phyloP scores from a whole-genome alignment of 108 stramenopile genomes.

The Skeletonema tropicum region DNA sequence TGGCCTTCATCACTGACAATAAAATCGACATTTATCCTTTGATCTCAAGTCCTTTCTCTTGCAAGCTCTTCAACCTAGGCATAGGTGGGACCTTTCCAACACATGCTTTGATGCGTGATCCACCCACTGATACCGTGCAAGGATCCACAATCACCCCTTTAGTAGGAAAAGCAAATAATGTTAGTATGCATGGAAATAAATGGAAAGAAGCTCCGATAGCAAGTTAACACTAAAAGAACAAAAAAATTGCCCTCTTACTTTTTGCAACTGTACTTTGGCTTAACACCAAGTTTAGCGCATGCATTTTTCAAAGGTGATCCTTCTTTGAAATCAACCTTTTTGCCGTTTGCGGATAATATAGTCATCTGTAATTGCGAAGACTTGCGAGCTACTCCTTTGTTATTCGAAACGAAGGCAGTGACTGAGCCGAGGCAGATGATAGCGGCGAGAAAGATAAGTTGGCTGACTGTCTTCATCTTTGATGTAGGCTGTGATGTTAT shows the following conservation, averaged over 20 bases:
- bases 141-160: constrained; percentile 84
- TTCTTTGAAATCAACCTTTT: constrained; percentile 74
- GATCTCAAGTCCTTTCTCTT: constrained; percentile 85
- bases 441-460: constrained; percentile 1
- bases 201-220: background rate
- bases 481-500: too few relatives aligned
- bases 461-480: background rate
- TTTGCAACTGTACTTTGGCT: constrained; percentile 83
- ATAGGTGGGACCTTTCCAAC: constrained; percentile 85
- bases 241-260: constrained; percentile 55
- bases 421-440: background rate
- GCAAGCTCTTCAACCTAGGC: constrained; percentile 78
- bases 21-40: constrained; percentile 24
- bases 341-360: constrained; percentile 57
- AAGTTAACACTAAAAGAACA: background rate
- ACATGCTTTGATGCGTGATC: constrained; percentile 77
- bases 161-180: background rate
- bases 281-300: constrained; percentile 70
- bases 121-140: constrained; percentile 79
- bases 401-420: constrained; percentile 4
- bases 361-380: constrained; percentile 66
- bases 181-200: background rate
- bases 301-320: constrained; percentile 75
- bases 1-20: background rate
- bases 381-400: background rate